Conservation (phyloP, 305 asterid species). For the Solanum chacoense region DNA sequence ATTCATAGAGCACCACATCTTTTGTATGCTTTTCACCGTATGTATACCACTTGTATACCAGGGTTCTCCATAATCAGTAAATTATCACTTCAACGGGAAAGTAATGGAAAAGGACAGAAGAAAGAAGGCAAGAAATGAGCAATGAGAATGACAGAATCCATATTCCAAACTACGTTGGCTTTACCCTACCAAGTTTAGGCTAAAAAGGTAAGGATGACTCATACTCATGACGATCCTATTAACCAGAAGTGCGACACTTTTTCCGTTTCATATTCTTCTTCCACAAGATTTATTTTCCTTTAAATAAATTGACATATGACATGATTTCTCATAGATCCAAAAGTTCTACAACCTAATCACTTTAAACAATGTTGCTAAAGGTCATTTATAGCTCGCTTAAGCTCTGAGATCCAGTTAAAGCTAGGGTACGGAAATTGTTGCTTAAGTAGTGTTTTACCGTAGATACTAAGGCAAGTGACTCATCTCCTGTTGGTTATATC, state of each 20-base stretch:
- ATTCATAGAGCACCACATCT: background rate
- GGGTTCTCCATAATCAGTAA: background rate
- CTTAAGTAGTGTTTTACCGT: background rate
- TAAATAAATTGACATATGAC: background rate
- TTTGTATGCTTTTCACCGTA: background rate
- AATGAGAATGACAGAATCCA: background rate
- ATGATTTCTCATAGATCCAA: background rate
- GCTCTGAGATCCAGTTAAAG: background rate
- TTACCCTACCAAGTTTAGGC: background rate
- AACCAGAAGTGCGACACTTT: background rate
- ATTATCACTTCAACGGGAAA: background rate
- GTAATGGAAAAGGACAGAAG: background rate
- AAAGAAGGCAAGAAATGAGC: background rate
- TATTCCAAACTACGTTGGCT: background rate
- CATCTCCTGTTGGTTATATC: background rate
- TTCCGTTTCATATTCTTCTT: background rate
- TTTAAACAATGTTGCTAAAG: background rate
- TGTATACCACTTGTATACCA: background rate
- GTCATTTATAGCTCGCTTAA: background rate
- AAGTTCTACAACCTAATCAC: background rate
- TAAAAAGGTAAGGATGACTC: background rate
- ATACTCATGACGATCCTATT: background rate
- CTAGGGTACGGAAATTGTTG: background rate
- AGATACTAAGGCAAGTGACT: background rate
- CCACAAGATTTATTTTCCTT: background rate